These are phyloP conservation scores for Sporothrix variecibatus DNA, from an alignment of 2,329 filamentous ascomycete genomes.

Conservation along the genomic window DNA sequence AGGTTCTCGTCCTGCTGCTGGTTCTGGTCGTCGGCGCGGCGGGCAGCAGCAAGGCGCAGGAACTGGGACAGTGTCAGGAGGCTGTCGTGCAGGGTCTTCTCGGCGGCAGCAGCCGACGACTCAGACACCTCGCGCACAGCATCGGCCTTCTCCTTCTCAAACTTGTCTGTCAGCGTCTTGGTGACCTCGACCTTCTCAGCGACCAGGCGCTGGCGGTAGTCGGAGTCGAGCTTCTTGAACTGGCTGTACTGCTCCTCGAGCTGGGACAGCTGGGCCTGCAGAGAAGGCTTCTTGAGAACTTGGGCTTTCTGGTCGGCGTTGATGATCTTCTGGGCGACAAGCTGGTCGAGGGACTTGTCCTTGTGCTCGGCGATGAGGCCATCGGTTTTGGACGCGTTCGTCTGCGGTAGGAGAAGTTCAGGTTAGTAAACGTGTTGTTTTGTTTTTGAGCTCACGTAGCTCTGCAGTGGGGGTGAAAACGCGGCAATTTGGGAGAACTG, in stretches of 20 bases:
- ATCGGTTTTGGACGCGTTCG: conserved; percentile 72
- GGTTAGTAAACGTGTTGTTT: background rate
- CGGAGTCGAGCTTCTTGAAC: conserved; percentile 73
- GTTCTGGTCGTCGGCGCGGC: conserved; percentile 69
- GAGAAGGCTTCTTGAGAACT: conserved; percentile 72
- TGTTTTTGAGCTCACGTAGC: background rate
- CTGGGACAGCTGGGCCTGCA: conserved; percentile 68
- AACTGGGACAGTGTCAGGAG: conserved; percentile 76
- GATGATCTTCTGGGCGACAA: conserved; percentile 71
- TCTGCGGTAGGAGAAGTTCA: conserved; percentile 44
- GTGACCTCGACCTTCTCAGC: conserved; percentile 62
- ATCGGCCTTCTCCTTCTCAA: conserved; percentile 57
- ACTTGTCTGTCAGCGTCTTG: conserved; percentile 55
- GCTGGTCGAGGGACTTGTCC: conserved; percentile 70
- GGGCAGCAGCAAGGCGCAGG: conserved; percentile 74
- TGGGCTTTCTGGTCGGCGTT: conserved; percentile 79
- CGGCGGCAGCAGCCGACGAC: conserved; percentile 54
- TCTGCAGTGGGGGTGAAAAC: conserved; percentile 18
- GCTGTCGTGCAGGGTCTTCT: conserved; percentile 62
- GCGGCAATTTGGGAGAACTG: background rate
- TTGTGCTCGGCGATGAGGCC: conserved; percentile 68
- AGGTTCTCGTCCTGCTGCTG: conserved; percentile 69
- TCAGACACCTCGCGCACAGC: conserved; percentile 56
- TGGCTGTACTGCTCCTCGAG: conserved; percentile 73
- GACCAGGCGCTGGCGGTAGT: conserved; percentile 64